phyloP scores from a whole-genome alignment of 495 filamentous ascomycete species.

The Podospora tetraspora region DNA sequence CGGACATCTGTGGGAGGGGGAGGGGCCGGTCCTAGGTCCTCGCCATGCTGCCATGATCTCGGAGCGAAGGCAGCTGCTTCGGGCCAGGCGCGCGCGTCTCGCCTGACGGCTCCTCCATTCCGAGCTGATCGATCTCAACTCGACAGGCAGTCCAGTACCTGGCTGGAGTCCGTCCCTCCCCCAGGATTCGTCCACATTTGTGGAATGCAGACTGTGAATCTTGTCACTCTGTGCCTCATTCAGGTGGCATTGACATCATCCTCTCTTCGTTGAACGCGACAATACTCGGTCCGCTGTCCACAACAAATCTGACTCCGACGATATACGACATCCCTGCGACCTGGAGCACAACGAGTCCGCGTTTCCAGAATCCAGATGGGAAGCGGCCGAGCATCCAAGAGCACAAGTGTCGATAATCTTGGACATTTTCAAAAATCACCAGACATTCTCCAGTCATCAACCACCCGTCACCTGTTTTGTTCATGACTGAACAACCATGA shows the following conservation, averaged over 20 bases:
- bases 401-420: not conserved
- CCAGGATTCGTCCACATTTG: not conserved
- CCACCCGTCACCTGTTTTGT: not conserved
- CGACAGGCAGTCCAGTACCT: not conserved
- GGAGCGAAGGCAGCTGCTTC: not conserved
- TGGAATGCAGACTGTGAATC: not conserved
- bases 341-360: not conserved
- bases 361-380: not conserved
- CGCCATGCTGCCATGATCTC: not conserved
- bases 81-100: not conserved
- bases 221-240: too few relatives aligned
- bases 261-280: not conserved
- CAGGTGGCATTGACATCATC: too few relatives aligned
- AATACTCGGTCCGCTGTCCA: too few relatives aligned
- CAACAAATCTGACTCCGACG: not conserved
- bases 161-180: not conserved
- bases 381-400: not conserved
- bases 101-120: not conserved
- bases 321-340: not conserved
- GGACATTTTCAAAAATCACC: not conserved
- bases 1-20: too few relatives aligned
- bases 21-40: not conserved
- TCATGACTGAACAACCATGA: not conserved
- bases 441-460: not conserved
- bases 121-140: not conserved